Evolutionary conservation across 1,139 yeast genomes (phyloP).

Genomic region (Geotrichum candidum): DNA sequence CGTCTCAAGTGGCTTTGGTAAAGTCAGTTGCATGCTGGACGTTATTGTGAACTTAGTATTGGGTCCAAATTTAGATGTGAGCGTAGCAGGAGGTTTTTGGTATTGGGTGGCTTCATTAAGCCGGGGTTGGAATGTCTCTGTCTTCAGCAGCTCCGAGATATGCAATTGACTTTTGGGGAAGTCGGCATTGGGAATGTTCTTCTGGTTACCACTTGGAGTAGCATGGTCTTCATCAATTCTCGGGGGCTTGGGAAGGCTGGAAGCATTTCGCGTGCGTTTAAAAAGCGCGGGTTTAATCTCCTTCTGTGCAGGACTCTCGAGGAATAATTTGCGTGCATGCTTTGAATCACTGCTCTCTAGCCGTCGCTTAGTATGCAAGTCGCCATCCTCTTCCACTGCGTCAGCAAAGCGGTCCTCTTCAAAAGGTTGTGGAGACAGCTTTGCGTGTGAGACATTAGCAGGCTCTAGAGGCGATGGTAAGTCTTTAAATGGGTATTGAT

Average conservation of each 20-base stretch:
- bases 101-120: neutral
- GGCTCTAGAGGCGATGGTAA: constrained; percentile 5
- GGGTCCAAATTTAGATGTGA: neutral
- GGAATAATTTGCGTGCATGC: constrained; percentile 5
- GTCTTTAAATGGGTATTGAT: constrained; percentile 7
- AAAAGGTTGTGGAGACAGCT: constrained; percentile 34
- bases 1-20: neutral
- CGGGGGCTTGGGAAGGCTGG: neutral
- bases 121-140: constrained; percentile 11
- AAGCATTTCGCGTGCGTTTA: neutral
- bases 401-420: constrained; percentile 39
- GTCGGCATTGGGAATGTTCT: neutral
- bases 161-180: constrained; percentile 10
- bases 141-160: constrained; percentile 16
- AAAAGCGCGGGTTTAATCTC: neutral
- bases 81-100: constrained; percentile 2
- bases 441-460: neutral
- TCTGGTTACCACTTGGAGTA: neutral
- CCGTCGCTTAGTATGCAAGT: constrained; percentile 11
- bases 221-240: neutral
- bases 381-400: constrained; percentile 36
- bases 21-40: constrained; percentile 8
- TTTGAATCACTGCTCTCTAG: constrained; percentile 5
- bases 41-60: constrained; percentile 15
- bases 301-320: constrained; percentile 4